Conservation (phyloP, 108 stramenopile genomes). For the Cyclotella cryptica region DNA sequence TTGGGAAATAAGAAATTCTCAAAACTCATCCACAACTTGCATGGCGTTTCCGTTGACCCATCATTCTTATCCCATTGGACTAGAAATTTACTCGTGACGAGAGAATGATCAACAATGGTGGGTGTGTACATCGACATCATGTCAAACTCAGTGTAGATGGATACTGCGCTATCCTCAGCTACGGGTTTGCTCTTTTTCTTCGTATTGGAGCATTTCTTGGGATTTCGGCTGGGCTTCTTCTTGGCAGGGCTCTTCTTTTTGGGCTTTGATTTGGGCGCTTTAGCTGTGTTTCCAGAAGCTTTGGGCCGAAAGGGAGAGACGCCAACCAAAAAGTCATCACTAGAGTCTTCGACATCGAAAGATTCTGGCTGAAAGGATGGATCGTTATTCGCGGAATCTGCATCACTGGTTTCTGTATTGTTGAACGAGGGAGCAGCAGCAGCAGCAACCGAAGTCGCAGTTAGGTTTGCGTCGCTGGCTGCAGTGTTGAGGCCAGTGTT, state of each 20-base stretch:
- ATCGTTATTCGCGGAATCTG: too few relatives aligned
- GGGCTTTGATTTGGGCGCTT: background rate
- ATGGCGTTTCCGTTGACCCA: background rate
- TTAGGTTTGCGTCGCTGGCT: too few relatives aligned
- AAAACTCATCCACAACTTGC: slow-evolving; percentile 26
- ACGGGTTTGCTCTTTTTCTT: slow-evolving; percentile 6
- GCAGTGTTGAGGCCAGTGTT: too few relatives aligned
- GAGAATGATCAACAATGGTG: slow-evolving; percentile 35
- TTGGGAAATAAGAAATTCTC: slow-evolving; percentile 37
- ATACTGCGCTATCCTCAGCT: slow-evolving; percentile 5
- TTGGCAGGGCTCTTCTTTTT: background rate
- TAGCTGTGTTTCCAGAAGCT: too few relatives aligned
- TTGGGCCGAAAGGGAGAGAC: too few relatives aligned
- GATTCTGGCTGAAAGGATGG: too few relatives aligned
- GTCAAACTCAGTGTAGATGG: slow-evolving; percentile 12
- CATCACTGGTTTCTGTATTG: too few relatives aligned
- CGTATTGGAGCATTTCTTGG: background rate
- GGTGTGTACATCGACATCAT: slow-evolving; percentile 32
- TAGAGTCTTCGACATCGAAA: too few relatives aligned
- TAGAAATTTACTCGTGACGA: slow-evolving; percentile 19
- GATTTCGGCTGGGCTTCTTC: background rate
- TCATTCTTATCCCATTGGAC: slow-evolving; percentile 23
- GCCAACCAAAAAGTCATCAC: too few relatives aligned
- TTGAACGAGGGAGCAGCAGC: too few relatives aligned
- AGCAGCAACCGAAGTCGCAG: too few relatives aligned